Percentiles rank a stretch among this genome's conserved stretches.
These are phyloP conservation scores for Mantamonas sphyraenae DNA, from an alignment of 78 protist genomes.

Conservation along the genomic window DNA sequence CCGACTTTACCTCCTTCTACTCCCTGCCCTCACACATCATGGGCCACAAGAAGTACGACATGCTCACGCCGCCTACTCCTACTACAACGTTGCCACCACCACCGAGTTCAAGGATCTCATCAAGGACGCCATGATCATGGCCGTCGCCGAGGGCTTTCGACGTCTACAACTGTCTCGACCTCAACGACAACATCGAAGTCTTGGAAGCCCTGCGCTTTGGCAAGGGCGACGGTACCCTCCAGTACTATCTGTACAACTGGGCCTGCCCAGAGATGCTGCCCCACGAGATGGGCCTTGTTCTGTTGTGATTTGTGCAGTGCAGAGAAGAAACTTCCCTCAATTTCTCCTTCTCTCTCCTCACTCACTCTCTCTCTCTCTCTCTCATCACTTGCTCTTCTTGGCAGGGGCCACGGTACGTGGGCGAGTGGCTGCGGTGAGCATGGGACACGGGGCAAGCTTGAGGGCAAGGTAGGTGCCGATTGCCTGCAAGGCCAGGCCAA, in stretches of 20 bases:
- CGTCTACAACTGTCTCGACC: constrained; percentile 91
- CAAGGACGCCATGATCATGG: constrained; percentile 76
- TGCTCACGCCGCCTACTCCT: constrained; percentile 90
- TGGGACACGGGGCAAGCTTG: no score
- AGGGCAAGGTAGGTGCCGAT: no score
- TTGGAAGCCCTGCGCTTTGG: constrained; percentile 86
- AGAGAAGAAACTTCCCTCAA: no score
- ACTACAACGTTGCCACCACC: constrained; percentile 79
- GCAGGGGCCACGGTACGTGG: no score
- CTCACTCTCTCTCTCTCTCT: no score
- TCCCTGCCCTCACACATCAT: constrained; percentile 85
- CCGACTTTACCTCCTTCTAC: constrained; percentile 88
- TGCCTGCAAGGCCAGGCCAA: no score
- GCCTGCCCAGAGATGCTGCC: constrained; percentile 35
- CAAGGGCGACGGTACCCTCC: constrained; percentile 91
- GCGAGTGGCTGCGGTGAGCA: no score
- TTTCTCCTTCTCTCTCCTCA: no score
- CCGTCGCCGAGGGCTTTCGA: constrained; percentile 66
- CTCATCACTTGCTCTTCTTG: no score
- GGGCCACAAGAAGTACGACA: constrained; percentile 53
- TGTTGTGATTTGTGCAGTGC: no score
- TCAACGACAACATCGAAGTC: constrained; percentile 71
- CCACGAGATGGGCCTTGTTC: constrained; percentile 57
- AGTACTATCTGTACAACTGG: constrained; percentile 86
- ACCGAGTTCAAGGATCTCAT: constrained; percentile 51